Base-by-base conservation (phyloP, 2,329 filamentous ascomycete genomes). In the Claviceps digitariae region DNA sequence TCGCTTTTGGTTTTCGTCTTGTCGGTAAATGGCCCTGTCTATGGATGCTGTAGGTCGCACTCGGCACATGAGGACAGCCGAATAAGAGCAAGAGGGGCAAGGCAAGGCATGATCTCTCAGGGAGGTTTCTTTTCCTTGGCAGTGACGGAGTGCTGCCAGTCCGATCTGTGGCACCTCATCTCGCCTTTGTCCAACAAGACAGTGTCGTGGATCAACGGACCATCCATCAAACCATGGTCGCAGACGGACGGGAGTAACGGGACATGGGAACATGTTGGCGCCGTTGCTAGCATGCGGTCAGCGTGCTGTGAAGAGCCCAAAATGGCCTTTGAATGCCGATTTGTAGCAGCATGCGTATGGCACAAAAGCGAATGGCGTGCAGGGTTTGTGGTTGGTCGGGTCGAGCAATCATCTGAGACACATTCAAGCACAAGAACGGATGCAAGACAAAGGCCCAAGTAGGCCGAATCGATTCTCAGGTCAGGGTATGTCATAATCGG, bases 101-200 rank as follows among this genome's bases (percentile, higher is more conserved):
- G 51, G 34, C 44, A 55, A 54, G 54, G 55, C 49, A 53, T 43
- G 46, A 48, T 41, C 49, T 45, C 48, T 51, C 15, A 17, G 40
- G 47, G 50, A 48, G 56, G 47, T 48, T 47, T 49, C 40, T 21
- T 47, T 54, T 47, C n/a, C 58, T 59, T 56, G 56, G 57, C 62
- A 64, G 63, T 63, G 60, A 61, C n/a, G 61, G 61, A 60, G 60
- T 63, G 62, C 56, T 58, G 58, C 57, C 57, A 52, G 54, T 61
- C 64, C 69, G 67, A 69, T 70, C 66, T 69, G 68, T 70, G 64
- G 60, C 57, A 69, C 68, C 58, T 66, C 66, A 69, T 69, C 66
- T 69, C 62, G 65, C 62, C 63, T 66, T 61, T 62, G 61, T 62
- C 59, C 55, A 59, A 65, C 64, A 60, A 56, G 47, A 54, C 53